Conservation (phyloP, 305 asterid species). For the Fraxinus ornus region DNA sequence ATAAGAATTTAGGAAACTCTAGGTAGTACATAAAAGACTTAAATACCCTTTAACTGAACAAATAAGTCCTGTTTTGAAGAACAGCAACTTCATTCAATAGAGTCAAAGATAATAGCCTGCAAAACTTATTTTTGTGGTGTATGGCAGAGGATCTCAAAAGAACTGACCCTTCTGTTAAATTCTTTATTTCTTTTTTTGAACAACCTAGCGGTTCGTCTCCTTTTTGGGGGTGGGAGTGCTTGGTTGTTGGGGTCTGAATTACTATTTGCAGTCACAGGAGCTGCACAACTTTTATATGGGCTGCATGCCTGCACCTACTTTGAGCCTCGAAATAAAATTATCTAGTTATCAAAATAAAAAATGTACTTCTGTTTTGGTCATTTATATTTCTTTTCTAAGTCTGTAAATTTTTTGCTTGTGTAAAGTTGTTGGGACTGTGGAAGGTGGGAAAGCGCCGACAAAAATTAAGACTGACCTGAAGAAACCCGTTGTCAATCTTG, state of each 20-base stretch:
- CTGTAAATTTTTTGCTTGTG: conserved; percentile 31
- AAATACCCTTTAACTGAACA: no score
- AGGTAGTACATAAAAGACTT: no score
- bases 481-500: conserved; percentile 97
- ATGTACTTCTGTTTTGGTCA: background rate
- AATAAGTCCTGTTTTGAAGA: background rate
- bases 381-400: conserved; percentile 23
- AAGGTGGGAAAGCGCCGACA: conserved; percentile 97
- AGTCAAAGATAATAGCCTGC: background rate
- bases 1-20: no score
- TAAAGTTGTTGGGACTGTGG: conserved; percentile 97
- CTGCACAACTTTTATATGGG: background rate
- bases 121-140: background rate
- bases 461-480: conserved; percentile 98
- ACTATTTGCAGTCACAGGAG: background rate
- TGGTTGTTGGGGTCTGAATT: background rate
- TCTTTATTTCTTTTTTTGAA: background rate
- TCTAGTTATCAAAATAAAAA: background rate
- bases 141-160: background rate
- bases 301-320: background rate
- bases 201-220: background rate
- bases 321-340: background rate
- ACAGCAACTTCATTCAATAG: background rate
- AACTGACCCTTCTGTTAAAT: background rate
- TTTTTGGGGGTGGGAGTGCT: background rate